Evolutionary conservation across 2,329 filamentous ascomycete species (phyloP).

Genomic region (Talaromyces albobiverticillius): DNA sequence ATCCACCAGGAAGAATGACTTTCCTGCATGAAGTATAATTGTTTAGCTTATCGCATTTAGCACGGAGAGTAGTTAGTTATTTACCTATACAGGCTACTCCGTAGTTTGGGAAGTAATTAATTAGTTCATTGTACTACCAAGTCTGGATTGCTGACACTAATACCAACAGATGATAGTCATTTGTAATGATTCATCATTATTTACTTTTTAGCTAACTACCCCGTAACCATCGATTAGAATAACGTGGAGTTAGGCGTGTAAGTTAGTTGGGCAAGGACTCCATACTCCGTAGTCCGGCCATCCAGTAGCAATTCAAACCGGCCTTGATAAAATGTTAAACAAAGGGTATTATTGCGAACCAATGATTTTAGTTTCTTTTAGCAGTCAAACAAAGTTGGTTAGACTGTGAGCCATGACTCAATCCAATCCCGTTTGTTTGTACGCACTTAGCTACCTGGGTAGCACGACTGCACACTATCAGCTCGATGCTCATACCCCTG

Average conservation of each 20-base stretch:
- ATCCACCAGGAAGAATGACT: not conserved
- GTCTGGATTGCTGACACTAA: too few species aligned
- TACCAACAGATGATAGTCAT: too few species aligned
- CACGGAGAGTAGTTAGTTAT: not conserved
- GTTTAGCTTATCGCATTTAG: not conserved
- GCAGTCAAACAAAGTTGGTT: not conserved
- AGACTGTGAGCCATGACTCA: not conserved
- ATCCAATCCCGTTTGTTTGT: not conserved
- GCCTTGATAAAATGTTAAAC: not conserved
- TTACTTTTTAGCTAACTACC: too few species aligned
- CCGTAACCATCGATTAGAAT: too few species aligned
- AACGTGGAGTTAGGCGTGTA: too few species aligned
- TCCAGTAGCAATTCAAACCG: not conserved
- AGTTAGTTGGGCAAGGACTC: too few species aligned
- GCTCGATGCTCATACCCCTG: not conserved
- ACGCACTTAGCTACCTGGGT: not conserved
- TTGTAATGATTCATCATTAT: slow-evolving; percentile 3
- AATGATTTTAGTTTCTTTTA: not conserved
- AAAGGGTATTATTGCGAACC: not conserved
- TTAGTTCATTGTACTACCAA: too few species aligned
- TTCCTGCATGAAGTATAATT: not conserved
- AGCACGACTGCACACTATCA: not conserved
- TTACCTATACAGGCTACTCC: too few species aligned
- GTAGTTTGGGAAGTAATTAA: too few species aligned
- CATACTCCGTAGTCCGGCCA: not conserved